These are phyloP conservation scores for Aspergillus ustus DNA, from an alignment of 2,329 filamentous ascomycete genomes.

Conservation along the genomic window DNA sequence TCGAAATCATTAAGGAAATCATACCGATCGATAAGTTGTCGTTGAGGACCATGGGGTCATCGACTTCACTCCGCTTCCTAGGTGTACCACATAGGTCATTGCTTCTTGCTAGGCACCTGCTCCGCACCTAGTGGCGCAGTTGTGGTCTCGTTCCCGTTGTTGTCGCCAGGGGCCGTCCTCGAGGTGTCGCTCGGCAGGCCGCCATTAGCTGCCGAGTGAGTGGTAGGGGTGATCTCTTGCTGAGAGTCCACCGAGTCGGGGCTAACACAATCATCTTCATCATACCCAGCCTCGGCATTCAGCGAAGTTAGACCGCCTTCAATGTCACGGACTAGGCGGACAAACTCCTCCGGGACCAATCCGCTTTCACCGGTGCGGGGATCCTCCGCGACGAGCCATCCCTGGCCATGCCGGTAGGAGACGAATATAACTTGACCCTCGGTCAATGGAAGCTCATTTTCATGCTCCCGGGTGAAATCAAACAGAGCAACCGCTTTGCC, in stretches of 20 bases:
- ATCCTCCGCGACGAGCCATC: conserved; percentile 96
- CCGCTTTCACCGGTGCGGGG: conserved; percentile 92
- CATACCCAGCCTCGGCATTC: conserved; percentile 49
- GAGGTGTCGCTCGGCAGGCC: neutral
- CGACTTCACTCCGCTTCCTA: neutral
- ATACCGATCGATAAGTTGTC: neutral
- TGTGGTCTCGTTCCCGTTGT: neutral
- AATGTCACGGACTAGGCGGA: conserved; percentile 87
- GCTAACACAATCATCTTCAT: conserved; percentile 57
- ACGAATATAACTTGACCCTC: conserved; percentile 98
- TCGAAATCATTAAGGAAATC: conserved; percentile 7
- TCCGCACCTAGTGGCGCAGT: neutral
- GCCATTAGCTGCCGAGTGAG: conserved; percentile 13
- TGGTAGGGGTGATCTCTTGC: conserved; percentile 36
- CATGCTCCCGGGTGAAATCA: conserved; percentile 92
- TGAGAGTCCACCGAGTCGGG: conserved; percentile 56
- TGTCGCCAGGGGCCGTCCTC: neutral
- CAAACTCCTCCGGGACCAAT: conserved; percentile 94
- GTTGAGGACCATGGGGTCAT: neutral
- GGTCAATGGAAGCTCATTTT: conserved; percentile 89
- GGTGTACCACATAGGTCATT: conserved; percentile 9
- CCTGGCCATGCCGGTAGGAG: conserved; percentile 92
- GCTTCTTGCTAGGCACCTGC: neutral
- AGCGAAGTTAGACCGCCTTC: conserved; percentile 83
- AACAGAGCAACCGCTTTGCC: conserved; percentile 95